These are phyloP conservation scores for Colletotrichum theobromicola DNA, from an alignment of 2,329 filamentous ascomycete species.

Conservation along the genomic window DNA sequence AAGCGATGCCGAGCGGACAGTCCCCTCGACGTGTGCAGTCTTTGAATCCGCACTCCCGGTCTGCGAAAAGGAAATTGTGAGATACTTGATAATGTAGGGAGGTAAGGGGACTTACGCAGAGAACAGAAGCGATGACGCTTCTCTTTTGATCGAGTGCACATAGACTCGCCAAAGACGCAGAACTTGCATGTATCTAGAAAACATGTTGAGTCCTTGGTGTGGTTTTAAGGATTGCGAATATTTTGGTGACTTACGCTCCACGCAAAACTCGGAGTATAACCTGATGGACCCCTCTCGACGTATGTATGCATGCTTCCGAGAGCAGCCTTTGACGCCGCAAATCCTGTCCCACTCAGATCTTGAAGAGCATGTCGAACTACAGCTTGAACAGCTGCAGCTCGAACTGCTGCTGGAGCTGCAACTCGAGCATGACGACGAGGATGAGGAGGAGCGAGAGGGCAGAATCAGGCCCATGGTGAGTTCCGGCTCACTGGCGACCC, in stretches of 20 bases:
- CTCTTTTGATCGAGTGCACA: constrained; percentile 15
- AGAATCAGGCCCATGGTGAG: background rate
- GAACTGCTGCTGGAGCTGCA: background rate
- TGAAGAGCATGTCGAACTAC: background rate
- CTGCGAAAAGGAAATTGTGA: background rate
- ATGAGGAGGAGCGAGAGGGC: background rate
- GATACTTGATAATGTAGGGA: background rate
- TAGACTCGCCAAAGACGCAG: constrained; percentile 1
- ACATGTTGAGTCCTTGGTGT: background rate
- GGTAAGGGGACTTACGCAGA: background rate
- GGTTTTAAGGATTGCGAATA: background rate
- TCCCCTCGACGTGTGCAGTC: constrained; percentile 3
- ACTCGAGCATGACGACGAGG: background rate
- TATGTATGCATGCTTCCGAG: constrained; percentile 15
- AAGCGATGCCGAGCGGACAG: background rate
- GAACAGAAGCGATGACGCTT: constrained; percentile 3
- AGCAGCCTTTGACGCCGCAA: constrained; percentile 9
- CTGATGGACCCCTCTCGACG: constrained; percentile 1
- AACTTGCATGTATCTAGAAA: constrained; percentile 6
- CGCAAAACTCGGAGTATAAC: constrained; percentile 16
- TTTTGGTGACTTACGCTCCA: background rate
- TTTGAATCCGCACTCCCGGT: constrained; percentile 5
- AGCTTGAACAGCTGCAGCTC: background rate
- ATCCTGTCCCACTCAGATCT: background rate
- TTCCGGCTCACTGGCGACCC: background rate